A percentile compares a stretch with the other conserved stretches of the same genome.
Evolutionary conservation across 371 early-diverging fungal species (phyloP).

Genomic region (Dichotomocladium elegans): DNA sequence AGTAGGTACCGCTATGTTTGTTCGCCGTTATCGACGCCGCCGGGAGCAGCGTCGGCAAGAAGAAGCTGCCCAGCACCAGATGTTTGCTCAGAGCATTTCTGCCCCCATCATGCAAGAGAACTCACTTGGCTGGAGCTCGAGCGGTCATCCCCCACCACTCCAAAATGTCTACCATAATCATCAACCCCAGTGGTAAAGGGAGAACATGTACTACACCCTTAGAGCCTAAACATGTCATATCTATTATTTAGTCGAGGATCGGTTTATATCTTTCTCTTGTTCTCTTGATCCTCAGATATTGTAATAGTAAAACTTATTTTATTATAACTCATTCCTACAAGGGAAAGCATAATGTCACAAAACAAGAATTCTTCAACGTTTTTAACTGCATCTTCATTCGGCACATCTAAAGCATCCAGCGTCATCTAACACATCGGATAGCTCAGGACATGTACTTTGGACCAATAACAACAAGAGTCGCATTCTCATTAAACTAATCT

Average conservation of each 20-base stretch:
- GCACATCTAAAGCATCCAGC: too few relatives aligned
- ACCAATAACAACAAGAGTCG: too few relatives aligned
- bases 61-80: constrained; percentile 30
- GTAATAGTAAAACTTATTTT: not conserved
- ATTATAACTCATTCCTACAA: not conserved
- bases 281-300: not conserved
- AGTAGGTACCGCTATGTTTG: constrained; percentile 28
- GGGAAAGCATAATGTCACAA: not conserved
- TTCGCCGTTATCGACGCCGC: constrained; percentile 32
- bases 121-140: constrained; percentile 12
- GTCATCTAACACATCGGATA: too few relatives aligned
- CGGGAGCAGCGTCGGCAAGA: constrained; percentile 21
- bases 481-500: too few relatives aligned
- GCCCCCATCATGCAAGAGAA: constrained; percentile 23
- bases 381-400: not conserved
- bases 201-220: not conserved
- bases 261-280: not conserved
- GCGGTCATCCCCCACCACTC: constrained; percentile 4
- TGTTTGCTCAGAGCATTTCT: constrained; percentile 25
- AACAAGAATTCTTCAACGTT: not conserved
- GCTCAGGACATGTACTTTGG: too few relatives aligned
- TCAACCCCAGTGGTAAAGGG: constrained; percentile 6
- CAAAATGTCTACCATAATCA: not conserved
- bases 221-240: not conserved
- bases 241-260: not conserved